phyloP scores from a whole-genome alignment of 2,329 filamentous ascomycete genomes.

The Orbilia javanica region DNA sequence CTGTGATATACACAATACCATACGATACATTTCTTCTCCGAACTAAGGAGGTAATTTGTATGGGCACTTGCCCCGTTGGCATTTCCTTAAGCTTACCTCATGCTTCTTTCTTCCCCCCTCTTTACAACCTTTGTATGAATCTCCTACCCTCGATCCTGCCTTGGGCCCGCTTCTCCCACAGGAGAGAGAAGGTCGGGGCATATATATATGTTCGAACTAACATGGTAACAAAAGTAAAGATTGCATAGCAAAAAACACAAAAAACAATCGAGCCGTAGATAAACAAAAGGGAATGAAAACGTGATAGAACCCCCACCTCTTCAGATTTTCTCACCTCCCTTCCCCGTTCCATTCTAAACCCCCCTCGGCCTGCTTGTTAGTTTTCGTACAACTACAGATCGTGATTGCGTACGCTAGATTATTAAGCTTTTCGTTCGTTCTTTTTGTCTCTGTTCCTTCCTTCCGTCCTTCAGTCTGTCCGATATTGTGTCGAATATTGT shows the following conservation, averaged over 20 bases:
- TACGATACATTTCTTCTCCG: not conserved
- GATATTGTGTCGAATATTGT: no score
- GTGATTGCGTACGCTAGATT: no score
- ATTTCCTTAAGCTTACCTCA: no score
- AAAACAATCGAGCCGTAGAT: constrained; percentile 1
- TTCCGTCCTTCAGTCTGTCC: no score
- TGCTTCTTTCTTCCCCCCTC: not conserved
- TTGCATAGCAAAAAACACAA: not conserved
- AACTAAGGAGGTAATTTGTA: no score
- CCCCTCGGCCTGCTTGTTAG: no score
- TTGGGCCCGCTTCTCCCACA: no score
- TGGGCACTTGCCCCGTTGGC: no score
- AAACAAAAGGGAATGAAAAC: not conserved
- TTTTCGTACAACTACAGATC: no score
- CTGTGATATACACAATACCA: constrained; percentile 6
- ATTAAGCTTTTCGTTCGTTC: no score
- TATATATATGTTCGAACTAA: not conserved
- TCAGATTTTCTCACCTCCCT: not conserved
- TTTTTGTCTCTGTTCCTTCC: no score
- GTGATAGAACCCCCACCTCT: not conserved
- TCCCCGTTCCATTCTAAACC: no score
- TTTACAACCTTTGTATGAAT: not conserved
- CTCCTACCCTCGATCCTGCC: not conserved
- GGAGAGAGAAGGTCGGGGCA: not conserved
- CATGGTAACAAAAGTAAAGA: not conserved